phyloP scores from a whole-genome alignment of 176 grass and related monocot genomes.

The Triticum aestivum region DNA sequence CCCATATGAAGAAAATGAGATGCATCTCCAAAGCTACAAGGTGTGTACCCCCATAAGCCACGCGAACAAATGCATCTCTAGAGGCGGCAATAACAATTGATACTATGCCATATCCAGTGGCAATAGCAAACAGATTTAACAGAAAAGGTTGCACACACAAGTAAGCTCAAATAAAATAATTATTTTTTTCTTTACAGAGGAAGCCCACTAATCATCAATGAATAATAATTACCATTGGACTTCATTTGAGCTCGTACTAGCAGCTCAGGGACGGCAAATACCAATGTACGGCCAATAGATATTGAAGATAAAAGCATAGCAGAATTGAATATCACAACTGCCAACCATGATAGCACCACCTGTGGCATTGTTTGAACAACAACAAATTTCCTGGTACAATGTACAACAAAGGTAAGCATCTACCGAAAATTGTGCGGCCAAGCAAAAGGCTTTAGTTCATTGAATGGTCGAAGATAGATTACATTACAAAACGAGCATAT shows the following conservation, averaged over 20 bases:
- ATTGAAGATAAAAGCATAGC: slow-evolving; percentile 35
- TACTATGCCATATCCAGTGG: slow-evolving; percentile 32
- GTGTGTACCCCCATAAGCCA: slow-evolving; percentile 3
- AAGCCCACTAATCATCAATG: slow-evolving; percentile 3
- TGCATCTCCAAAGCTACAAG: slow-evolving; percentile 35
- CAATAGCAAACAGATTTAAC: slow-evolving; percentile 47
- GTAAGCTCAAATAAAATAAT: slow-evolving; percentile 16
- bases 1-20: slow-evolving; percentile 37
- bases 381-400: slow-evolving; percentile 32
- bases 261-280: slow-evolving; percentile 35
- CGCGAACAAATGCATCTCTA: slow-evolving; percentile 21
- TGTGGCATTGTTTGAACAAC: slow-evolving; percentile 26
- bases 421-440: not conserved
- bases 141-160: not conserved
- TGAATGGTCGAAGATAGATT: not conserved
- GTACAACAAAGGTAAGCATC: slow-evolving; percentile 8
- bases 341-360: slow-evolving; percentile 33
- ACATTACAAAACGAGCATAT: not conserved
- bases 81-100: slow-evolving; percentile 30
- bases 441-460: not conserved
- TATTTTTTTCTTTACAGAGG: slow-evolving; percentile 1
- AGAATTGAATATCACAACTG: slow-evolving; percentile 44
- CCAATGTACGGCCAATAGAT: slow-evolving; percentile 43
- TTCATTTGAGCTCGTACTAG: slow-evolving; percentile 35
- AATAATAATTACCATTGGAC: slow-evolving; percentile 54